Evolutionary conservation across 345 rosid species (phyloP).

Genomic region (Melaleuca quinquenervia): DNA sequence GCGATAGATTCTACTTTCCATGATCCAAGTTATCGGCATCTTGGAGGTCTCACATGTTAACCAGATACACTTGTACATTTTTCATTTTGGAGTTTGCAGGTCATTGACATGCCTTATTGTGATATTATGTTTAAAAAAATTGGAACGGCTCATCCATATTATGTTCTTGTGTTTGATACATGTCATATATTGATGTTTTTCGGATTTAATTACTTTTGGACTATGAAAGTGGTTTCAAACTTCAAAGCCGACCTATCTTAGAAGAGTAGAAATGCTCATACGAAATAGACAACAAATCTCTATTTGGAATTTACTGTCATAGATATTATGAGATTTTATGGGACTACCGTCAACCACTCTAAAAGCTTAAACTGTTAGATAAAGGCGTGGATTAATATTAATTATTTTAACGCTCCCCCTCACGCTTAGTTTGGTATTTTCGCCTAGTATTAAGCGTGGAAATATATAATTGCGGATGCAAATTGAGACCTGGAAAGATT

Average conservation of each 20-base stretch:
- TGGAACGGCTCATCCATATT: not conserved
- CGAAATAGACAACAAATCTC: not conserved
- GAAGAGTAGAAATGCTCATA: not conserved
- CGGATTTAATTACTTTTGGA: not conserved
- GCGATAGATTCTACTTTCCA: not conserved
- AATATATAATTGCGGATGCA: too few relatives aligned
- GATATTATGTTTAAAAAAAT: not conserved
- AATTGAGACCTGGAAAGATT: too few relatives aligned
- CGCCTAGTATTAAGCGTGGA: too few relatives aligned
- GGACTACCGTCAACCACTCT: too few relatives aligned
- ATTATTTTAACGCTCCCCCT: not conserved
- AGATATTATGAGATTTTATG: not conserved
- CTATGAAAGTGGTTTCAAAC: not conserved
- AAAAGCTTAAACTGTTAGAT: too few relatives aligned
- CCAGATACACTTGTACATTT: not conserved
- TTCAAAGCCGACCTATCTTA: not conserved
- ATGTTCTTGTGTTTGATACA: not conserved
- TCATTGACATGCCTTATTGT: not conserved
- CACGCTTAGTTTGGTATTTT: too few relatives aligned
- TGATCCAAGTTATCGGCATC: not conserved
- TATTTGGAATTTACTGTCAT: not conserved
- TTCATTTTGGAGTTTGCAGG: not conserved
- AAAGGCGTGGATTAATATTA: too few relatives aligned
- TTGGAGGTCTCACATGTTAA: not conserved
- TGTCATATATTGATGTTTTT: not conserved